Evolutionary conservation across 345 rosid species (phyloP), one percentile per base, ranked within the genome.

Genomic region (Anastatica hierochuntica): DNA sequence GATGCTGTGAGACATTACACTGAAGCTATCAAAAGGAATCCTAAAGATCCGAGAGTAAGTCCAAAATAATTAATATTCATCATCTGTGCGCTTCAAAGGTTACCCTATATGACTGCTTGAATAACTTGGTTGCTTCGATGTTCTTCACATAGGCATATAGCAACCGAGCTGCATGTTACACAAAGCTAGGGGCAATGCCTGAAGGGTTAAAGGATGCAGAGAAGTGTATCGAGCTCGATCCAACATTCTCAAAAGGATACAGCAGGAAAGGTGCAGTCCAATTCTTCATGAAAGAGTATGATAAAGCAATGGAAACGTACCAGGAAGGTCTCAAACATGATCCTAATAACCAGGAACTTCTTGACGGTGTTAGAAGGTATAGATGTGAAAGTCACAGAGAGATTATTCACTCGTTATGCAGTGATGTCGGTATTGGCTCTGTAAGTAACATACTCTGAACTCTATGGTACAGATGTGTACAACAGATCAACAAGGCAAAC

Each of bases 201-300:
- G 99, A 94, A 67, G 97, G 88, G 23, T 58, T 94, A 75, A 94
- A 94, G 72, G 97, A 88, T 69, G 99, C 99, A 17, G 99, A 94
- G 38, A 94, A 81, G 46, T 94, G 97, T 73, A 83, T 88, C 34
- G 99, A 85, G 74, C 95, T 94, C 3, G 90, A 94, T 73, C 95
- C 97, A 43, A 81, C 95, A 35, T 94, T 94, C 65, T 38, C 87
- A 2, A 94, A 94, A 77, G 99, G 99, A 38, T 94, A 94, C 60
- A 94, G 82, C 31, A 77, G 99, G 63, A 88, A 94, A 65, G 97
- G 94, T 39, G 95, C 99, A 0, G 42, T 83, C 21, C 94, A 88
- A 36, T 94, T 94, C 70, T 88, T 92, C 85, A 83, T 94, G 99
- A 94, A 94, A 49, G 97, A 94, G 55, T 77, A 83, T 62, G 97